phyloP scores from a whole-genome alignment of 768 basidiomycete genomes.

The Lentinula detonsa region DNA sequence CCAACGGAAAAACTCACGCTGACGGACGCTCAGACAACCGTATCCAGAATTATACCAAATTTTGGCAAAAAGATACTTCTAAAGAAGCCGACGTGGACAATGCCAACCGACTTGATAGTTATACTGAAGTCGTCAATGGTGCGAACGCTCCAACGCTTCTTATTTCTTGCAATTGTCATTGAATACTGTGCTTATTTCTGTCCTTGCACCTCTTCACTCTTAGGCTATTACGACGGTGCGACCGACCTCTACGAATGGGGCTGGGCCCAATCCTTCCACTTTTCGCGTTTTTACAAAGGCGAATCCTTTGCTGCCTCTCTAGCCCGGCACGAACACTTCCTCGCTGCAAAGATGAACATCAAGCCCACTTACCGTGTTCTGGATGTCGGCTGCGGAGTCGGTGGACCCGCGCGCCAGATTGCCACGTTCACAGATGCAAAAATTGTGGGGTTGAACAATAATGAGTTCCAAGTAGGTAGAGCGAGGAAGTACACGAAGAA shows the following conservation, averaged over 20 bases:
- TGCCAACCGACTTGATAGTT: conserved; percentile 70
- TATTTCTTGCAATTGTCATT: neutral
- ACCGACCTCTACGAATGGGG: conserved; percentile 95
- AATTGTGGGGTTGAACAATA: conserved; percentile 91
- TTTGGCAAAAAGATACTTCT: conserved; percentile 82
- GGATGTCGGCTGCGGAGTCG: conserved; percentile 97
- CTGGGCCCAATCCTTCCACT: conserved; percentile 91
- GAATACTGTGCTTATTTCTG: too few species aligned
- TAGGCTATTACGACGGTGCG: conserved; percentile 93
- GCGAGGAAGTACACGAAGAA: conserved; percentile 77
- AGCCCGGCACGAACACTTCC: conserved; percentile 97
- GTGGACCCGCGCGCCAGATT: conserved; percentile 95
- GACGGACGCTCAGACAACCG: conserved; percentile 64
- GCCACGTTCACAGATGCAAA: conserved; percentile 81
- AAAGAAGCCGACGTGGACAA: conserved; percentile 64
- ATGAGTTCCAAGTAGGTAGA: conserved; percentile 89
- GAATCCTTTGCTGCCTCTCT: conserved; percentile 68
- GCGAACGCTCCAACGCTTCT: conserved; percentile 12
- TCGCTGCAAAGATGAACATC: conserved; percentile 79
- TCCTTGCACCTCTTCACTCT: neutral
- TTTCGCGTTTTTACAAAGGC: conserved; percentile 95
- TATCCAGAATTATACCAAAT: conserved; percentile 81
- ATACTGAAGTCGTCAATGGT: conserved; percentile 95
- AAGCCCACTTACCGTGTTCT: conserved; percentile 92
- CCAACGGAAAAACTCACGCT: conserved; percentile 12